Evolutionary conservation across 176 grass and related monocot species (phyloP), one percentile per base, ranked within the genome.

Genomic region (Juncus inflexus): DNA sequence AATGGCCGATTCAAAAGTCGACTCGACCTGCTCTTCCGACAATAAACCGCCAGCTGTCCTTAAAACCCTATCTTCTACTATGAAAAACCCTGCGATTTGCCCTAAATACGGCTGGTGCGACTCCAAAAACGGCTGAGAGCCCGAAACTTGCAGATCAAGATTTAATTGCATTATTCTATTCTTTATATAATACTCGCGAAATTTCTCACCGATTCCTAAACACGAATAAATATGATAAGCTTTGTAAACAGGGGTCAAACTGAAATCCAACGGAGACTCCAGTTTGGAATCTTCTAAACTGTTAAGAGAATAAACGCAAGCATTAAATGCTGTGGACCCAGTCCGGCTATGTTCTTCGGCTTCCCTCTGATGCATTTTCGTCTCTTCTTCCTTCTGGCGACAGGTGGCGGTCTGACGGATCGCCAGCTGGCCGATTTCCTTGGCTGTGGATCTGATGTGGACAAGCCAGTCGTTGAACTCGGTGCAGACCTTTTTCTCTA

Each of bases 381-480:
- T 85, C 64, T 77, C 62, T 55, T 90, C 73, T 41, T 85, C 84
- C 70, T 65, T 83, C 58, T 87, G 83, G 39, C 58, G 65, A 58
- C 52, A 60, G 39, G 83, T 71, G 55, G 84, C 74, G 39, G 84
- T 72, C 49, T 87, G 87, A 19, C 73, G 57, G 50, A 95, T 96
- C 40, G 87, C 76, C n/a, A 80, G 60, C 42, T 84, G 83, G 3
- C 90, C 90, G 57, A 95, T 83, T 58, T 90, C 77, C 74, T 57
- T 89, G 7, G 83, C 74, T 4, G n/a, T 81, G 51, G 64, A 80
- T 77, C 83, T 95, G 68, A 89, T 83, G 38, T 89, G 67, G 9
- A 89, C 74, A 15, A 95, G 77, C 90, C 90, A 95, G 68, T 95
- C 80, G 73, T 86, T 89, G 61, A 95, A 95, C 58, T 95, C 86